Conservation (phyloP, 352 stramenopile species). For the Blastocystis sp. region DNA sequence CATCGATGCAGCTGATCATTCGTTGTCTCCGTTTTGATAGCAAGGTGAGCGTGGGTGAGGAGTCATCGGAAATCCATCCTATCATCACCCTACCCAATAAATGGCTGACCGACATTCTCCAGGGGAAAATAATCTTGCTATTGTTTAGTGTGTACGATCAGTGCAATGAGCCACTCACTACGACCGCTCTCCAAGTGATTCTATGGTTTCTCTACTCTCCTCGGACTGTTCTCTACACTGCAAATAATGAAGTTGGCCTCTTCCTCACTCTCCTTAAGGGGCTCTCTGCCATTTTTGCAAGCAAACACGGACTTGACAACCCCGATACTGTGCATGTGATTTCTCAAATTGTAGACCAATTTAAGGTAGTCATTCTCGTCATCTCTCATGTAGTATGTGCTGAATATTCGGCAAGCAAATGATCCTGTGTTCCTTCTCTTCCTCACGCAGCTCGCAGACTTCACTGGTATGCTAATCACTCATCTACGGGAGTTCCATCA, state of each 20-base stretch:
- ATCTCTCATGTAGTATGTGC: background rate
- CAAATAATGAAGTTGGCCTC: background rate
- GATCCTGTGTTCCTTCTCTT: background rate
- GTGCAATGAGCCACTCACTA: background rate
- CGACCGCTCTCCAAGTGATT: background rate
- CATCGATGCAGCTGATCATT: background rate
- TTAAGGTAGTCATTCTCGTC: background rate
- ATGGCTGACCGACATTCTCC: background rate
- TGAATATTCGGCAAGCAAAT: background rate
- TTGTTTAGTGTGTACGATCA: slow-evolving; percentile 36
- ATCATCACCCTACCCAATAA: background rate
- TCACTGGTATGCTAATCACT: background rate
- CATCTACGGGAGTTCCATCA: background rate
- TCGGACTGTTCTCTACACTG: background rate
- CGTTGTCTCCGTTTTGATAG: slow-evolving; percentile 21
- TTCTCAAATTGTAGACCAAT: slow-evolving; percentile 10
- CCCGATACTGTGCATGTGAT: slow-evolving; percentile 27
- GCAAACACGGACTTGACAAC: slow-evolving; percentile 30
- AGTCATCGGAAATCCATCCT: background rate
- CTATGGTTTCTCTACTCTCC: background rate
- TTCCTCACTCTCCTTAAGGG: background rate
- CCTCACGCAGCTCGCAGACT: background rate
- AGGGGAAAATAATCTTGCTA: background rate
- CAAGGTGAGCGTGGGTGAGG: background rate
- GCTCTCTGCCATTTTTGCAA: background rate